Base-by-base conservation (phyloP, 2,329 filamentous ascomycete genomes). In the Microdochium bolleyi region DNA sequence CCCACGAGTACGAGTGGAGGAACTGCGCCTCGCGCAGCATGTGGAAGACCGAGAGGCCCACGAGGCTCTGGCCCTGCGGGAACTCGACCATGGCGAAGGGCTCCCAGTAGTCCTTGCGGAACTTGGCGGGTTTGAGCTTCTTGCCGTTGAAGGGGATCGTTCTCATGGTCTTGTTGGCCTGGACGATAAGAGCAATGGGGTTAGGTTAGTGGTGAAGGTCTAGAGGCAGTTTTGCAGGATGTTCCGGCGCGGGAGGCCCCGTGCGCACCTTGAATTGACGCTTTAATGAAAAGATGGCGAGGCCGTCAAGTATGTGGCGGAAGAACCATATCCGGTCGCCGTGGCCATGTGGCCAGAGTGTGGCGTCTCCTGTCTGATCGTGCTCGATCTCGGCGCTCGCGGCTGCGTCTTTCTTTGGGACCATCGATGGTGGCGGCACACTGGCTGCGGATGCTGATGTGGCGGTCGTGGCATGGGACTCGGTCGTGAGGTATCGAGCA, bases 51-150 rank as follows among this genome's bases (percentile, higher is more conserved):
- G 74, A 79, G 27, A 78, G 78, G 24, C 84, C 84, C 14, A 83
- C 70, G 24, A 70, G 63, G 54, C 77, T 78, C 38, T 72, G 68
- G 46, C 77, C 78, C 48, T 67, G 55, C 46, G 76, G 75, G 63
- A 88, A 83, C 61, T 77, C 70, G 55, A 87, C 79, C 56, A 77
- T 68, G 50, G 82, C 82, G 61, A 87, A 70, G 7, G 80, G 80
- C 32, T 71, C 70, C 84, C 85, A 87, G 68, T 83, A 80, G 70
- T 88, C 84, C 67, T 83, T 85, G 54, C 84, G 82, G 38, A 87
- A 70, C 61, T 80, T 81, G 52, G 77, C 65, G 2, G 83, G 83
- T 58, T 80, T 78, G 49, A 80, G 76, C 68, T 88, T 86, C 66
- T 87, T 87, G 68, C 83, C 84, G 57, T 83, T 82, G 71, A 79